Evolutionary conservation across 2,329 filamentous ascomycete species (phyloP), one percentile per base, ranked within the genome.

Genomic region (Hawksworthiomyces lignivorus): DNA sequence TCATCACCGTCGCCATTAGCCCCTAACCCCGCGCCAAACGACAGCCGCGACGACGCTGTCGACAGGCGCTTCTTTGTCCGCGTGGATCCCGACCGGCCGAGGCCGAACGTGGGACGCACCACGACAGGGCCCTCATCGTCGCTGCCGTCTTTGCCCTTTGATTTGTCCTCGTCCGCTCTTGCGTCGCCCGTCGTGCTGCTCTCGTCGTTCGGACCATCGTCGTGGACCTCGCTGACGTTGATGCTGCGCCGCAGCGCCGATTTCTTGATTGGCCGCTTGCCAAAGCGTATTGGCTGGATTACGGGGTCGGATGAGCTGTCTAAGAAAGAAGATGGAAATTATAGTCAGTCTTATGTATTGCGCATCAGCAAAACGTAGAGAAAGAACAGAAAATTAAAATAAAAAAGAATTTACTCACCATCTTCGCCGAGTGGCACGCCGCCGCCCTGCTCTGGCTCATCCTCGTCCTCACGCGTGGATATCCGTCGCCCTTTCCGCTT

Each of bases 401-500:
- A n/a, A n/a, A 30, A 19, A 62, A 65, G 59, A 60, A 70, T 64
- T n/a, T n/a, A 62, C 48, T 64, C 57, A 48, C 56, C 57, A 50
- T 37, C 46, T 28, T 36, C 50, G 2, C 53, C 44, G 1, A 47
- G 38, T 1, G 58, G 29, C 8, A 45, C 39, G 2, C 48, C 45
- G 5, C 39, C 48, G 39, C 3, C 43, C 15, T 19, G 36, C n/a
- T 33, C 39, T 29, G n/a, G n/a, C n/a, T 67, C 65, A 2, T 80
- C 81, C 4, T 85, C 79, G 11, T 81, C 77, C 33, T 87, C 84
- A 31, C 77, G 70, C 0, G 77, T 69, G 35, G 79, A 82, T 52
- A 95, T 84, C 55, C 88, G 84, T 50, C 85, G 82, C 35, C 85
- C 80, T 52, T 92, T 88, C 49, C 77, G 65, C 54, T 77, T 81